Base-by-base conservation (phyloP, 139 green algal genomes). In the Chlamydomonas applanata region DNA sequence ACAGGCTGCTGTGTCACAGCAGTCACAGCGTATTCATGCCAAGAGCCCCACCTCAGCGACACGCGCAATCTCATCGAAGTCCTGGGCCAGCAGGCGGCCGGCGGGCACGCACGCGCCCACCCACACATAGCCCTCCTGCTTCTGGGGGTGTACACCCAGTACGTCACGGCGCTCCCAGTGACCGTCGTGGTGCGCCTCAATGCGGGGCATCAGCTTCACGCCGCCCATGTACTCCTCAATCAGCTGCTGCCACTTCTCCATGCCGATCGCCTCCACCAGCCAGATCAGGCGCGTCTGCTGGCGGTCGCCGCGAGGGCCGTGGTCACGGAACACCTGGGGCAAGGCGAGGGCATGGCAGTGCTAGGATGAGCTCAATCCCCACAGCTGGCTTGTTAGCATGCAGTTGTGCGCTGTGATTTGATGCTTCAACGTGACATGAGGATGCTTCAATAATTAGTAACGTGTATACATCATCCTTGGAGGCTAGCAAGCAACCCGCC, bases 251-350 rank as follows among this genome's bases (percentile, higher is more conserved):
- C 97, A 96, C 63, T 85, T 84, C 32, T 93, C 86, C 24, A 90
- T 85, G n/a, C 90, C 91, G 46, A 91, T 80, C 33, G 87, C 85
- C 73, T 99, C 95, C 36, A 99, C 88, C 73, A 98, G 82, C 88
- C 89, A 99, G 87, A 99, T 99, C 63, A 99, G 85, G 4, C 96
- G 88, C 0, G 90, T 85, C 84, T 98, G 96, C 79, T 98, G 90
- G 20, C 96, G 88, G 86, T 97, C 90, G 1, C 71, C 85, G 32
- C 96, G 88, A 0, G 79, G 74, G 27, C 96, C 95, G 64, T 95
- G 78, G 83, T 99, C 96, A 49, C 40, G 40, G 11, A 49, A 49
- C 40, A 49, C 40, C 40, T 49, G 40, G 11, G 7, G n/a, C n/a
- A n/a, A n/a, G n/a, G n/a, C n/a, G n/a, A n/a, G n/a, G n/a, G n/a